These are phyloP conservation scores for Emericellopsis terricola DNA, from an alignment of 495 filamentous ascomycete genomes.

Conservation along the genomic window DNA sequence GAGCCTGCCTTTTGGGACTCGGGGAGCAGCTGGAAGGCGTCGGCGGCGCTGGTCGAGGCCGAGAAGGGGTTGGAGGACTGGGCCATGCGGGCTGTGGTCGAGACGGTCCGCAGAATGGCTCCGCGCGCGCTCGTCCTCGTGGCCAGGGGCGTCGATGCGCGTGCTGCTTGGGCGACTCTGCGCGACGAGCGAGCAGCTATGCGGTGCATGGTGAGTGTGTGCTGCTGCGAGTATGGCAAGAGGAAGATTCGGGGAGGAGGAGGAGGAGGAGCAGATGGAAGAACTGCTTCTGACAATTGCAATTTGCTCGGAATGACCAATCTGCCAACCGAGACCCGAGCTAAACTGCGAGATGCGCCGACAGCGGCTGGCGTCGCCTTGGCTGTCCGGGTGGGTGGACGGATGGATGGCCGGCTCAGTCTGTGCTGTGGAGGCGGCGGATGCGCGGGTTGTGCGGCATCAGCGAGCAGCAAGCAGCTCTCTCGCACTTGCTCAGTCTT, in stretches of 20 bases:
- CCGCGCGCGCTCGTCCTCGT: not conserved
- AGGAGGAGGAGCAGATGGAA: too few relatives aligned
- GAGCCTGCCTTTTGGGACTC: constrained; percentile 51
- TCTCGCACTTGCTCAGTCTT: too few relatives aligned
- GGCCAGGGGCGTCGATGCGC: not conserved
- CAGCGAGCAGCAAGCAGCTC: not conserved
- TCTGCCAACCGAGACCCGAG: not conserved
- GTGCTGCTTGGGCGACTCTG: not conserved
- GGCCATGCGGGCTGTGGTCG: constrained; percentile 10
- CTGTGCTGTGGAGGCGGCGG: too few relatives aligned
- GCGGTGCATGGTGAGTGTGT: constrained; percentile 1
- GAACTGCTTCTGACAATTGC: too few relatives aligned
- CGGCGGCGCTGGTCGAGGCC: constrained; percentile 40
- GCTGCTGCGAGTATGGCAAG: not conserved
- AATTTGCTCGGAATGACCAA: too few relatives aligned
- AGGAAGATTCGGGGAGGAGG: too few relatives aligned
- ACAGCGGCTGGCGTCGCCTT: not conserved
- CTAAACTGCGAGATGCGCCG: not conserved
- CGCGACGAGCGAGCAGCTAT: constrained; percentile 1
- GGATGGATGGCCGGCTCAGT: too few relatives aligned
- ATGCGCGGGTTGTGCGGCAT: too few relatives aligned
- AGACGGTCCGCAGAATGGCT: constrained; percentile 10
- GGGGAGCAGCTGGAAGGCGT: constrained; percentile 66
- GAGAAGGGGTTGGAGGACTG: constrained; percentile 12
- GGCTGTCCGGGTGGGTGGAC: too few relatives aligned